Percentiles rank a stretch among this genome's conserved stretches.
phyloP scores from a whole-genome alignment of 2,329 filamentous ascomycete species.

The Pezicula rhizophila region DNA sequence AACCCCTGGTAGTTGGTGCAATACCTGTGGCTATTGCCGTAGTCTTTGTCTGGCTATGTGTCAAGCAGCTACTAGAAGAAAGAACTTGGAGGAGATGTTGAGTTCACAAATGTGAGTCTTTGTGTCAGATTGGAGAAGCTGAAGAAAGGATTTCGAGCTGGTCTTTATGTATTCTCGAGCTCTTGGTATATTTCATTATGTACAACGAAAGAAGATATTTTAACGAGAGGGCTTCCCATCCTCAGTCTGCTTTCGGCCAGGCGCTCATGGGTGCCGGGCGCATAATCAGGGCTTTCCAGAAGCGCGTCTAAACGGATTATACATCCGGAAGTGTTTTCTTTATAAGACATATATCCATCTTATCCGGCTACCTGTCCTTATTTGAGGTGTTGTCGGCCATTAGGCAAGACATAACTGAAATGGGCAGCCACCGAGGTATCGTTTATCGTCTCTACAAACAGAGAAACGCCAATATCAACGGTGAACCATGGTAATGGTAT shows the following conservation, averaged over 20 bases:
- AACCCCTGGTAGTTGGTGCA: constrained; percentile 16
- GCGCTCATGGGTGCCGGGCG: constrained; percentile 10
- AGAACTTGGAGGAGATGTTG: constrained; percentile 6
- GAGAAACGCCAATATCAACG: constrained; percentile 5
- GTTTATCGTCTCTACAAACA: constrained; percentile 17
- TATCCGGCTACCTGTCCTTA: too few species aligned
- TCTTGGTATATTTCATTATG: constrained; percentile 12
- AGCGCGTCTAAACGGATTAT: constrained; percentile 3
- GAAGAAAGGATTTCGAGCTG: constrained; percentile 22
- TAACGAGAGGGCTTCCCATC: constrained; percentile 10
- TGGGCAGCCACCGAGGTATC: constrained; percentile 17
- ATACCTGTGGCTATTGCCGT: constrained; percentile 17
- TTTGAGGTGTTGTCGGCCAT: too few species aligned
- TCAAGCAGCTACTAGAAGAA: constrained; percentile 16
- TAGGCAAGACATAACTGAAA: constrained; percentile 11
- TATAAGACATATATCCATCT: not conserved
- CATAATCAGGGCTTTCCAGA: constrained; percentile 2
- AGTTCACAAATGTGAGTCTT: constrained; percentile 18
- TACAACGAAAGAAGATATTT: constrained; percentile 18
- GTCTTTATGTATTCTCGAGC: constrained; percentile 25
- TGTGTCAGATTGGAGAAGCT: constrained; percentile 17
- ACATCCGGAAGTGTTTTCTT: not conserved
- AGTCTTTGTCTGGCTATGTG: constrained; percentile 21
- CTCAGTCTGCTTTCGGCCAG: constrained; percentile 25
- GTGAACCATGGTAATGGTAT: constrained; percentile 5